These are phyloP conservation scores for Cercospora citrullina DNA, from an alignment of 2,329 filamentous ascomycete species.

Conservation along the genomic window DNA sequence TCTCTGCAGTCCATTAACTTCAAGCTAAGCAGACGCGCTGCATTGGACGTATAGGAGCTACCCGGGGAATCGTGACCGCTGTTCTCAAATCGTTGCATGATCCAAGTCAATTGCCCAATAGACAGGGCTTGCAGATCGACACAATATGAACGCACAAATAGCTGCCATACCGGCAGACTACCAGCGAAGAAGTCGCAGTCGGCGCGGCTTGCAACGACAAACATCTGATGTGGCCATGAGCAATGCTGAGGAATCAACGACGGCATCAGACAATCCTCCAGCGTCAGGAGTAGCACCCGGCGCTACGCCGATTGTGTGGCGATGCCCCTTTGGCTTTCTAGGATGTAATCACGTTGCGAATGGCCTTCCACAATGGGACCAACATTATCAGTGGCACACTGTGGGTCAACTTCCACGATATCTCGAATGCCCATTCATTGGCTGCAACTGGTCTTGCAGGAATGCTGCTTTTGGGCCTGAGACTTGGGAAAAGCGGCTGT, in stretches of 20 bases:
- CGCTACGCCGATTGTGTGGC: background rate
- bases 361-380: background rate
- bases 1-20: background rate
- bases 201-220: background rate
- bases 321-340: background rate
- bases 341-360: background rate
- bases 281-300: background rate
- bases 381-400: background rate
- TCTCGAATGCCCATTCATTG: background rate
- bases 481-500: background rate
- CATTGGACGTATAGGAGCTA: background rate
- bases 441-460: background rate
- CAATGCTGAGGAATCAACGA: background rate
- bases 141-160: background rate
- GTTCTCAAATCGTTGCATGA: background rate
- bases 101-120: background rate
- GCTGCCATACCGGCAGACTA: background rate
- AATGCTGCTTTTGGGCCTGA: background rate
- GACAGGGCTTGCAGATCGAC: background rate
- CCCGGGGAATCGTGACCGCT: background rate
- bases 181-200: background rate
- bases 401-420: background rate
- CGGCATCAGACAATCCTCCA: background rate
- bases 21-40: background rate
- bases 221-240: background rate